Percentiles rank a stretch among this genome's conserved stretches.
These are phyloP conservation scores for Fraxinus greggii DNA, from an alignment of 305 asterid species.

Conservation along the genomic window DNA sequence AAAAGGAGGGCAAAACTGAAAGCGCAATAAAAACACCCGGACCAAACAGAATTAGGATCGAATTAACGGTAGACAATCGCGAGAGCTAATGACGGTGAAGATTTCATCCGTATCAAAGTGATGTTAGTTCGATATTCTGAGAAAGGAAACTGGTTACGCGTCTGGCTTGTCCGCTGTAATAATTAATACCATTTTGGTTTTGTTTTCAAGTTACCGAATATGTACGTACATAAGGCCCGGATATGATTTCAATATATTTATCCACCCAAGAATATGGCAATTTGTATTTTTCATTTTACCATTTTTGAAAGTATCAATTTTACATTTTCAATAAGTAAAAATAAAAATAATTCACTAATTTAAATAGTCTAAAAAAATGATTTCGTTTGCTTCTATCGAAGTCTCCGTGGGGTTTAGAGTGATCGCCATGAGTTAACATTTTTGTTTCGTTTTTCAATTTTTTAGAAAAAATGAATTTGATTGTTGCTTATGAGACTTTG, in stretches of 20 bases:
- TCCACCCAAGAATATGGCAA: neutral
- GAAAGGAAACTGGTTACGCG: constrained; percentile 21
- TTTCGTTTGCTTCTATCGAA: neutral
- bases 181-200: neutral
- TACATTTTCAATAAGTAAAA: neutral
- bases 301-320: neutral
- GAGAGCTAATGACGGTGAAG: constrained; percentile 16
- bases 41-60: neutral
- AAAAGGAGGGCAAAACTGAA: constrained; percentile 15
- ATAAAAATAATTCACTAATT: neutral
- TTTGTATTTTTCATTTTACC: neutral
- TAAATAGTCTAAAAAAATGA: too few relatives aligned
- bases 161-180: neutral
- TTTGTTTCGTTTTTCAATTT: neutral
- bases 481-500: neutral
- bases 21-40: constrained; percentile 7
- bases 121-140: constrained; percentile 21
- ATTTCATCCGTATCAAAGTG: constrained; percentile 21
- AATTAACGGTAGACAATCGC: constrained; percentile 2
- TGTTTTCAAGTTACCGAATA: neutral
- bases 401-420: neutral
- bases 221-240: neutral
- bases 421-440: neutral
- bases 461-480: neutral
- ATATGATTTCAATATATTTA: neutral